These are phyloP conservation scores for Ustilago cynodontis DNA, from an alignment of 1,284 basidiomycete genomes.

Conservation along the genomic window DNA sequence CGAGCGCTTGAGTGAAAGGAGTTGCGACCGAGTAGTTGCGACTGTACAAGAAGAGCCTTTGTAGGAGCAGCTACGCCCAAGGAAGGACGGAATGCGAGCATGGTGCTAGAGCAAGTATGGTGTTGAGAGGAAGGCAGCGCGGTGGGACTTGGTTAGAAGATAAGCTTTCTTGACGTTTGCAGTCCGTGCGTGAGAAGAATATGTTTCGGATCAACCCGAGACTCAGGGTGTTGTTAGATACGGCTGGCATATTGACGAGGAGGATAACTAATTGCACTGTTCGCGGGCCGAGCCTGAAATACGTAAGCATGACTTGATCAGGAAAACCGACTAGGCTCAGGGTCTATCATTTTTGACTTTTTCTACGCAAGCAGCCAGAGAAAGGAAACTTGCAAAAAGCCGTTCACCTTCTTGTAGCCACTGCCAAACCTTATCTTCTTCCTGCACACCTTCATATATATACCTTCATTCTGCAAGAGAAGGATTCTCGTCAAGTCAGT, in stretches of 20 bases:
- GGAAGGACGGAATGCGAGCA: constrained; percentile 1
- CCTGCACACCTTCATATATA: neutral
- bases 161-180: no score
- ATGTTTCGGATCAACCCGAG: constrained; percentile 4
- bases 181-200: constrained; percentile 3
- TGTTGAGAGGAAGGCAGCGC: neutral
- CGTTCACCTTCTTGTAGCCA: constrained; percentile 1
- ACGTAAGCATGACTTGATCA: constrained; percentile 33
- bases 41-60: neutral
- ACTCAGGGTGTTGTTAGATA: neutral
- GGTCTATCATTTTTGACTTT: constrained; percentile 13
- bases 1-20: constrained; percentile 15
- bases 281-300: constrained; percentile 15
- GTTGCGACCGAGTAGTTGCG: neutral
- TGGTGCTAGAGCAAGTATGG: neutral
- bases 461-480: no score
- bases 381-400: neutral
- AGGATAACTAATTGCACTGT: no score
- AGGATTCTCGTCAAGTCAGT: no score
- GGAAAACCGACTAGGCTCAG: constrained; percentile 2
- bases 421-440: no score
- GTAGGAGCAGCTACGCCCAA: neutral
- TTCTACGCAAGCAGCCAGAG: neutral
- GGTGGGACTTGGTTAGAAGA: neutral
- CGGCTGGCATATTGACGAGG: no score